Conservation (phyloP, 2,329 filamentous ascomycete genomes). For the Hyphodiscus sp. region DNA sequence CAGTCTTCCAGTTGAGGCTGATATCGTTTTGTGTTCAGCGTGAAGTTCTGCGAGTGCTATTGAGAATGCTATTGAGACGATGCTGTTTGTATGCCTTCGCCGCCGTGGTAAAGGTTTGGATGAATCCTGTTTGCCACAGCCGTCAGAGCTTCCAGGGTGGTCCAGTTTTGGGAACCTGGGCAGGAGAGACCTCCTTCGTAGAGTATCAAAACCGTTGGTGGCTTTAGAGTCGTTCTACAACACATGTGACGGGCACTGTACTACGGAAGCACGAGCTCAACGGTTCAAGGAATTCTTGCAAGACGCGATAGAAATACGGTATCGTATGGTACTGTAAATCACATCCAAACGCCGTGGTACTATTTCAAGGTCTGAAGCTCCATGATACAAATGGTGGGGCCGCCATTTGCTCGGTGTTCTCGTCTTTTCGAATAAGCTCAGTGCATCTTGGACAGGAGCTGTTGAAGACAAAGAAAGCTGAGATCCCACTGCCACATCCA, state of each 20-base stretch:
- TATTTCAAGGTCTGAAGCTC: background rate
- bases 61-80: background rate
- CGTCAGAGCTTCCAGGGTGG: too few species aligned
- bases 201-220: background rate
- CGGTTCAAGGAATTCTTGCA: background rate
- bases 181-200: background rate
- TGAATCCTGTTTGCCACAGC: background rate
- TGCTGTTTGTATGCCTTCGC: background rate
- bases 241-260: background rate
- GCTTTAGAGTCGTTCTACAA: background rate
- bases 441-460: too few species aligned
- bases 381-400: background rate
- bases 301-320: background rate
- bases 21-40: background rate
- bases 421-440: too few species aligned
- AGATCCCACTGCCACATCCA: background rate
- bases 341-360: background rate
- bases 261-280: background rate
- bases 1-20: background rate
- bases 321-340: background rate
- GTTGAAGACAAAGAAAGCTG: background rate
- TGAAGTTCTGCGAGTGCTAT: background rate
- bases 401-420: background rate
- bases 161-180: too few species aligned
- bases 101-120: background rate